Conservation (phyloP, 371 early-diverging fungal genomes). For the Apophysomyces variabilis region DNA sequence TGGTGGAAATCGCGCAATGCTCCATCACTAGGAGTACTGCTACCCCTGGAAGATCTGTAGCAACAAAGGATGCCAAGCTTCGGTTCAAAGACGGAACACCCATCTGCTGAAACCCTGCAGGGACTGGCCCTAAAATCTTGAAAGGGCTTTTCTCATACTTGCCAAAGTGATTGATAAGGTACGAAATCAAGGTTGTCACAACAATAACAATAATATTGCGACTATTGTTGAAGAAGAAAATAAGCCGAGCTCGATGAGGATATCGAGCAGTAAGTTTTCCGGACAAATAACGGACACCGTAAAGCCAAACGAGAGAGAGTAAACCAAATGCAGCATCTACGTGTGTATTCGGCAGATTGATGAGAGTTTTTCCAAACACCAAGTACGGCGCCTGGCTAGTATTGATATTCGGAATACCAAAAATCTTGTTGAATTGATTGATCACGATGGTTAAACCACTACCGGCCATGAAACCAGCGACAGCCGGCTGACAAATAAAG, state of each 20-base stretch:
- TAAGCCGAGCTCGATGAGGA: slow-evolving; percentile 34
- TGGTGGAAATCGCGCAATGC: slow-evolving; percentile 84
- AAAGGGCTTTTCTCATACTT: slow-evolving; percentile 44
- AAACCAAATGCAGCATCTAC: slow-evolving; percentile 68
- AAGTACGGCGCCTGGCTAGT: slow-evolving; percentile 62
- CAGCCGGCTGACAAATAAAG: slow-evolving; percentile 79
- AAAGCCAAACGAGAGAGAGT: slow-evolving; percentile 55
- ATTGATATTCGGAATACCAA: slow-evolving; percentile 73
- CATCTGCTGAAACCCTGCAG: slow-evolving; percentile 71
- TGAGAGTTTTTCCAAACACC: slow-evolving; percentile 63
- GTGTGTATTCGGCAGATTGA: slow-evolving; percentile 45
- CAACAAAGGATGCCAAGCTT: slow-evolving; percentile 47
- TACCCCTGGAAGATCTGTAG: slow-evolving; percentile 63
- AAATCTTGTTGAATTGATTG: slow-evolving; percentile 74
- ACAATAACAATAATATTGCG: slow-evolving; percentile 78
- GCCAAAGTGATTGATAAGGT: slow-evolving; percentile 56
- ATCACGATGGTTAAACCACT: slow-evolving; percentile 80
- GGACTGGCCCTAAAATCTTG: slow-evolving; percentile 70
- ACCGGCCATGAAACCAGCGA: slow-evolving; percentile 78
- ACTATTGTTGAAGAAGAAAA: slow-evolving; percentile 61
- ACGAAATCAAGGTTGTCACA: slow-evolving; percentile 77
- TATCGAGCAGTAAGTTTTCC: slow-evolving; percentile 40
- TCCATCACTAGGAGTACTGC: slow-evolving; percentile 83
- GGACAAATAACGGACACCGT: slow-evolving; percentile 40
- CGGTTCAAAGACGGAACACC: slow-evolving; percentile 53